Base-by-base conservation (phyloP, 2,329 filamentous ascomycete genomes). In the Xylariomycetidae sp. region DNA sequence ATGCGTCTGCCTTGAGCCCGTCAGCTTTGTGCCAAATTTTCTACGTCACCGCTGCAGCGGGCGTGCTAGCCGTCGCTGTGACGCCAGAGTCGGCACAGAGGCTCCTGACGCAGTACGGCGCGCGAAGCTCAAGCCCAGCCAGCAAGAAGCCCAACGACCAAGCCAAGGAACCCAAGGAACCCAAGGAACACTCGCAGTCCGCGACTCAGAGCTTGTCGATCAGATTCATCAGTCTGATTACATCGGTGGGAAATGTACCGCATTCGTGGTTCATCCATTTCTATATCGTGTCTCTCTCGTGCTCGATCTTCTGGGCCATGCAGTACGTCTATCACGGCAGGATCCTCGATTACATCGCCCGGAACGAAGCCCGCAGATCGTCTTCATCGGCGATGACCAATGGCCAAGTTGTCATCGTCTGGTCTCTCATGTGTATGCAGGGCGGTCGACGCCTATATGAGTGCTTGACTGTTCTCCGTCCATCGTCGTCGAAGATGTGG, bases 201-300 rank as follows among this genome's bases (percentile, higher is more conserved):
- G 6, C 16, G 15, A 15, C 26, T 8, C 26, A 18, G 36, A 42
- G n/a, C 32, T 29, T 19, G 31, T 63, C 14, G n/a, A 35, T 53
- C 31, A 44, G 37, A 5, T 25, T 60, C 19, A 34, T 67, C 25
- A 47, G 50, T 32, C 47, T 47, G 32, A 25, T 64, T 37, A 61
- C 64, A 4, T 59, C 63, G 2, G 42, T 60, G 27, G 61, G 62
- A 45, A 74, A 76, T 53, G 82, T 95, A 22, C 88, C 90, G 15
- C 92, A 96, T 61, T 74, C 74, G 41, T 96, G 85, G 79, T 96
- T 96, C 59, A 73, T 71, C 26, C 84, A 92, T 48, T 96, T 95
- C 63, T 96, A 98, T 57, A 53, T 84, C 33, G 57, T 79, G 22
- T 90, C 85, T 4, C 62, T 88, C 4, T 53, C 65, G 2, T 79